These are phyloP conservation scores for Tuber brumale DNA, from an alignment of 495 filamentous ascomycete species.

Conservation along the genomic window DNA sequence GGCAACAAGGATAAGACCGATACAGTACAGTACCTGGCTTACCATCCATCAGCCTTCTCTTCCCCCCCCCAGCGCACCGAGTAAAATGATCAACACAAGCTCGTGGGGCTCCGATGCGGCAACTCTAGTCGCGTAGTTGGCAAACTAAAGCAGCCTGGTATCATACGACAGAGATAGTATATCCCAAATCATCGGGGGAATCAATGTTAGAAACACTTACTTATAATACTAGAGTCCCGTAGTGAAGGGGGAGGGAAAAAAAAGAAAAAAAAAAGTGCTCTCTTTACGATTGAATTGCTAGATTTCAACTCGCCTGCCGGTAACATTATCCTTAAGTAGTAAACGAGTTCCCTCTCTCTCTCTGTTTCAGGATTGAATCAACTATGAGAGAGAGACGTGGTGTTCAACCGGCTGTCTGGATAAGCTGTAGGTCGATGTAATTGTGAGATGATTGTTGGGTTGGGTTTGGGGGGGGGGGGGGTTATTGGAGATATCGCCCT, in stretches of 20 bases:
- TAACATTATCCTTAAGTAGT: not conserved
- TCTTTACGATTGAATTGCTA: not conserved
- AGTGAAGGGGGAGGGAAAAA: not conserved
- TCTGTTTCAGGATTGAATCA: not conserved
- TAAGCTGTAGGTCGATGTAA: not conserved
- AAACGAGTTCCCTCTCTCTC: not conserved
- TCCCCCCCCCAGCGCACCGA: not conserved
- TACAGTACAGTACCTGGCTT: not conserved
- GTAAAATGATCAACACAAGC: not conserved
- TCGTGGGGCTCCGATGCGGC: not conserved
- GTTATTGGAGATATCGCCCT: not conserved
- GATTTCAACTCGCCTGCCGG: not conserved
- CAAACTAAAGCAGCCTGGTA: not conserved
- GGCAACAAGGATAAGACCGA: not conserved
- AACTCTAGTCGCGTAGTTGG: not conserved
- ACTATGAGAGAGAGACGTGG: not conserved
- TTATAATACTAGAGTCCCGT: not conserved
- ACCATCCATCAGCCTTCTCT: not conserved
- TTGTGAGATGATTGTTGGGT: not conserved
- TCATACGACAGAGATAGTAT: not conserved
- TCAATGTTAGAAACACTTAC: not conserved
- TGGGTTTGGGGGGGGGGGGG: not conserved
- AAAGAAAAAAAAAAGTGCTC: not conserved
- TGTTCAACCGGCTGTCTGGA: not conserved
- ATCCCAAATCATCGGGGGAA: not conserved